phyloP scores from a whole-genome alignment of 768 basidiomycete genomes.

The Podaxis carcinomalis region DNA sequence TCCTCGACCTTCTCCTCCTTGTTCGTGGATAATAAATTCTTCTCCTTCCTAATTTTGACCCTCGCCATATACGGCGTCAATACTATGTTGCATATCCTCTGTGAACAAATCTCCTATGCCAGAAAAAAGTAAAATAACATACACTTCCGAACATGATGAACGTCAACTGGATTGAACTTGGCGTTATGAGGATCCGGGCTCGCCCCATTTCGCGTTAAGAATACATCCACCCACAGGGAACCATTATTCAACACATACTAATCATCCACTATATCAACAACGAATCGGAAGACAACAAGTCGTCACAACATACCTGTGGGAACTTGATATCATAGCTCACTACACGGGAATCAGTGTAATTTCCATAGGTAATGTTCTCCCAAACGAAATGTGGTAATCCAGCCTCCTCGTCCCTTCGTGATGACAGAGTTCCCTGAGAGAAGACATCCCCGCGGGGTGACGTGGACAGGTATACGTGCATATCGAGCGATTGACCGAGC shows the following conservation, averaged over 20 bases:
- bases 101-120: background rate
- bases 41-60: slow-evolving; percentile 71
- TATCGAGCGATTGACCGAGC: slow-evolving; percentile 54
- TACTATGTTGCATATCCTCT: slow-evolving; percentile 38
- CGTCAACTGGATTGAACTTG: slow-evolving; percentile 46
- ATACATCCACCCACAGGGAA: slow-evolving; percentile 81
- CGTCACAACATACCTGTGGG: slow-evolving; percentile 49
- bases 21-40: slow-evolving; percentile 62
- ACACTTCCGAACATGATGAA: slow-evolving; percentile 79
- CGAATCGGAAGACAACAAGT: background rate
- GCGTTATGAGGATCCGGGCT: slow-evolving; percentile 59
- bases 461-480: slow-evolving; percentile 74
- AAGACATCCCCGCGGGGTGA: slow-evolving; percentile 61
- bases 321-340: slow-evolving; percentile 58
- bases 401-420: slow-evolving; percentile 42
- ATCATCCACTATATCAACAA: background rate
- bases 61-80: slow-evolving; percentile 83
- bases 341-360: slow-evolving; percentile 61
- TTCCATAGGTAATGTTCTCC: slow-evolving; percentile 74
- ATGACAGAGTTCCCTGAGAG: slow-evolving; percentile 46
- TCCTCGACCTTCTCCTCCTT: slow-evolving; percentile 35
- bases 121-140: slow-evolving; percentile 22
- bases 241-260: slow-evolving; percentile 78
- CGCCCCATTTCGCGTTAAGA: slow-evolving; percentile 61
- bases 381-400: slow-evolving; percentile 67